Evolutionary conservation across 257 asterid species (phyloP), one percentile per base, ranked within the genome.

Genomic region (Lycium barbarum): DNA sequence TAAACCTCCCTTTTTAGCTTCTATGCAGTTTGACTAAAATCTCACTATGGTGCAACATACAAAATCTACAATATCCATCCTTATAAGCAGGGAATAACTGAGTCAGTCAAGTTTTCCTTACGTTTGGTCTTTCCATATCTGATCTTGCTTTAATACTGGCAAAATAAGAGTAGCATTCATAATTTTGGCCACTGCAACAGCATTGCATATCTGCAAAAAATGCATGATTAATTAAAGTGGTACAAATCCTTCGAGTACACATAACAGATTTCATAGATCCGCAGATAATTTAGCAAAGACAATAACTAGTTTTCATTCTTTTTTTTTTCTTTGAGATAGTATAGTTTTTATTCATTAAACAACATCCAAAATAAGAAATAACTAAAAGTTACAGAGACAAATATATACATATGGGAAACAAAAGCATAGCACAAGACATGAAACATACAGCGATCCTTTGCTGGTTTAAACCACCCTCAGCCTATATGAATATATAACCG

Each of bases 121-220:
- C 99, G 99, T 94, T 90, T 95, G 99, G 89, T 97, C 99, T 89
- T 97, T 97, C 99, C 99, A 97, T 85, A 97, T 97, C 94, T 97
- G 99, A 85, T 97, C 99, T 92, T 97, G 99, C 92, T 97, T 95
- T 92, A 97, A 84, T 88, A 95, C 99, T 1, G 99, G 99, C 85
- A 97, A 88, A 88, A 97, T 97, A 88, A 97, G 99, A 76, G 99
- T 95, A 26, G 93, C 99, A 85, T 95, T 95, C 98, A 97, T 83
- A 87, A 97, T 94, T 93, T 95, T 97, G 81, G 99, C 99, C 88
- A 97, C 98, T 81, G 97, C 99, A 63, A 97, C 99, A 67, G 99
- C 99, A 88, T 97, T 97, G 95, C 99, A 97, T 86, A 96, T 94
- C 99, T 94, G 95, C 91, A 86, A 47, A 82, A 84, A 76, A 62